Evolutionary conservation across 1,284 basidiomycete species (phyloP), one percentile per base, ranked within the genome.

Genomic region (Sanguinoderma infundibulare): DNA sequence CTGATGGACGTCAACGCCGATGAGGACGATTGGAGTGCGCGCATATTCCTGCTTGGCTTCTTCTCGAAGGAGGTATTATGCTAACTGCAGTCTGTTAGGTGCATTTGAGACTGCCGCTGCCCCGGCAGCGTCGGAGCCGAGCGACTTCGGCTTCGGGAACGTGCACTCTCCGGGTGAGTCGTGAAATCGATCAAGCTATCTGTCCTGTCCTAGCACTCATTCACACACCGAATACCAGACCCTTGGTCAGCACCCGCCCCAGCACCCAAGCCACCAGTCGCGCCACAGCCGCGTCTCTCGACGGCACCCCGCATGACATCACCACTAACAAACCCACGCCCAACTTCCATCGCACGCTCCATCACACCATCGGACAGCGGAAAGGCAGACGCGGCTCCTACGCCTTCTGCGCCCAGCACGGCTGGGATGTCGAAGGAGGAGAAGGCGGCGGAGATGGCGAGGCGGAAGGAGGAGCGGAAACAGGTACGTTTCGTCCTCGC

Each of bases 11-110:
- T 98, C 9, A 90, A 95, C 72, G 94, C 92, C 0, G 95, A 98
- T 69, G 84, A 89, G 35, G 95, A 90, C 70, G 96, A 98, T 73
- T 98, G 96, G 96, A 91, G 94, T 92, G 94, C 90, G 94, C 91
- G 71, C 72, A 84, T 80, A 9, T 38, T 20, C 50, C 20, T 30
- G 55, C 57, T 20, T 38, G 49, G 15, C 47, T 28, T 17, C 7
- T 17, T 36, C 3, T n/a, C 24, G 5, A 38, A 8, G 9, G 30
- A 24, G 15, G n/a, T 5, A 32, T 39, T 14, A 24, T 32, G 12
- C 24, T 46, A 9, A 54, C 34, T 39, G 3, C 10, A 28, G 60
- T 39, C 26, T 40, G 49, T 51, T 68, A 95, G 93, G 87, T 69
- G 91, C 90, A n/a, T 96, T 96, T 66, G 92, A 95, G 76, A 87